phyloP scores from a whole-genome alignment of 2,329 filamentous ascomycete species.

The Penicillium sp. region DNA sequence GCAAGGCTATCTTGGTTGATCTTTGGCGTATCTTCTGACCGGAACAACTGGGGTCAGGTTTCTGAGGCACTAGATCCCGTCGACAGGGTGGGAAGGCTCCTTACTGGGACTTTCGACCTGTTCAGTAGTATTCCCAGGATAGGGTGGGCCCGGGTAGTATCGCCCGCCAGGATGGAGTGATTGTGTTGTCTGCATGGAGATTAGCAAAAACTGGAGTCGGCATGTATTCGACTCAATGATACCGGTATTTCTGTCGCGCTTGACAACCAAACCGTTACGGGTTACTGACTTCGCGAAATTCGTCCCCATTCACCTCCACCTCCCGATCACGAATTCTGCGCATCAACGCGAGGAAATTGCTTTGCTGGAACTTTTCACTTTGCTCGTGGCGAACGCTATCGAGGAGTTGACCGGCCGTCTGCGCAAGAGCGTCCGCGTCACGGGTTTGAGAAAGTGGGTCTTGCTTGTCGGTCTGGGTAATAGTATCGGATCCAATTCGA shows the following conservation, averaged over 20 bases:
- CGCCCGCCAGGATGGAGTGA: constrained; percentile 49
- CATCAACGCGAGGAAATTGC: constrained; percentile 75
- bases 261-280: constrained; percentile 39
- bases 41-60: constrained; percentile 12
- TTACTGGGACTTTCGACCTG: constrained; percentile 25
- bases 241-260: constrained; percentile 39
- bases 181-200: constrained; percentile 37
- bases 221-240: constrained; percentile 31
- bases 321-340: constrained; percentile 69
- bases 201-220: constrained; percentile 37
- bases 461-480: constrained; percentile 36
- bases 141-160: constrained; percentile 40
- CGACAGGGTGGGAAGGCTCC: constrained; percentile 14
- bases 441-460: constrained; percentile 33
- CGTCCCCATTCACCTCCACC: constrained; percentile 69
- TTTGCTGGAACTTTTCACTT: constrained; percentile 73
- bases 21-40: constrained; percentile 11
- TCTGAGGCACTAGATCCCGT: constrained; percentile 8
- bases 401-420: constrained; percentile 69
- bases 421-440: constrained; percentile 67
- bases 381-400: constrained; percentile 67
- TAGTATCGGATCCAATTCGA: constrained; percentile 46
- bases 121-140: constrained; percentile 10
- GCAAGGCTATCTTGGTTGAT: not conserved
- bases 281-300: constrained; percentile 49